Percentiles rank a stretch among this genome's conserved stretches.
Conservation (phyloP, 2,329 filamentous ascomycete genomes). For the Dendrostoma leiphaemia region DNA sequence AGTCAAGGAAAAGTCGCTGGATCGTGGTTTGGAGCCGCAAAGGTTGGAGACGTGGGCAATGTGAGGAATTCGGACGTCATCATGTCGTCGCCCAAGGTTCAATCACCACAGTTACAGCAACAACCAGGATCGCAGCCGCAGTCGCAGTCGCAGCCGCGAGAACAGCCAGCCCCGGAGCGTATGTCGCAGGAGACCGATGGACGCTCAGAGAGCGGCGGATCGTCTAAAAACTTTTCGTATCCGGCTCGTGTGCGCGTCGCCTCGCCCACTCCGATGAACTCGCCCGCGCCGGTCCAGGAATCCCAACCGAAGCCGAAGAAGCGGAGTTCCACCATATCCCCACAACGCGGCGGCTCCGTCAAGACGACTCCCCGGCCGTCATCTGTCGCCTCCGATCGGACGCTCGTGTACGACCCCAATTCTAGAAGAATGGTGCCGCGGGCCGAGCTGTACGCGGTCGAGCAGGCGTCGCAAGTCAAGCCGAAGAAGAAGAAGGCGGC, state of each 20-base stretch:
- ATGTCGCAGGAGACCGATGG: slow-evolving; percentile 25
- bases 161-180: slow-evolving; percentile 2
- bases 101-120: too few species aligned
- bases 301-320: slow-evolving; percentile 16
- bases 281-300: slow-evolving; percentile 7
- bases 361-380: slow-evolving; percentile 22
- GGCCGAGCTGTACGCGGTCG: slow-evolving; percentile 39
- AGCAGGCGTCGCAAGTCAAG: slow-evolving; percentile 39
- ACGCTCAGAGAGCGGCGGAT: slow-evolving; percentile 43
- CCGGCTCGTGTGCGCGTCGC: slow-evolving; percentile 43
- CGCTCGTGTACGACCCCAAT: slow-evolving; percentile 63
- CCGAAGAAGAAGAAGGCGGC: slow-evolving; percentile 41
- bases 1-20: slow-evolving; percentile 29
- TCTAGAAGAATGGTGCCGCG: slow-evolving; percentile 60
- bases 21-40: slow-evolving; percentile 49
- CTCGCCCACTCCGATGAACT: slow-evolving; percentile 32
- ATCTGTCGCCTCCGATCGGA: slow-evolving; percentile 33
- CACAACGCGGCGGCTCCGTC: slow-evolving; percentile 24
- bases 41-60: slow-evolving; percentile 41
- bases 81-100: slow-evolving; percentile 32
- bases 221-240: slow-evolving; percentile 59
- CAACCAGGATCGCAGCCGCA: slow-evolving; percentile 14
- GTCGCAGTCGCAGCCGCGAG: background rate
- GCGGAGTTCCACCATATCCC: slow-evolving; percentile 25
- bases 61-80: slow-evolving; percentile 44